These are phyloP conservation scores for Magnolia kwangsiensis DNA, from an alignment of 164 flowering plant genomes.

Conservation along the genomic window DNA sequence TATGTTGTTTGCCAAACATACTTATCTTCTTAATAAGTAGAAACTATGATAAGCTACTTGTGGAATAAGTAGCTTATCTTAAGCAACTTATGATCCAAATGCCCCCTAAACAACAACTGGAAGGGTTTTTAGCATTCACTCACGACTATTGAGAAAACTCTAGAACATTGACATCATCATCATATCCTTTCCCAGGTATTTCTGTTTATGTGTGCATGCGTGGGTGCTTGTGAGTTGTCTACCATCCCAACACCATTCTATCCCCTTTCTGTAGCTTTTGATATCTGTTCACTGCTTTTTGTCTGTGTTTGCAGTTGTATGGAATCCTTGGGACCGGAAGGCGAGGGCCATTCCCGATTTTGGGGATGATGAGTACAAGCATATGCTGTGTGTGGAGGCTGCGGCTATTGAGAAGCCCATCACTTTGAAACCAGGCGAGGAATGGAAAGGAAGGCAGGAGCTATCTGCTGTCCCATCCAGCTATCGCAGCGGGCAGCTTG, in stretches of 20 bases:
- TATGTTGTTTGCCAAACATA: too few relatives aligned
- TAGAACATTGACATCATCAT: too few relatives aligned
- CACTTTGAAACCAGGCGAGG: slow-evolving; percentile 81
- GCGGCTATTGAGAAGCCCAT: slow-evolving; percentile 69
- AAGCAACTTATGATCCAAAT: too few relatives aligned
- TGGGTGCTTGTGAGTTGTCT: not conserved
- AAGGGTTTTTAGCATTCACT: not conserved
- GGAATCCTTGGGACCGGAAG: slow-evolving; percentile 91
- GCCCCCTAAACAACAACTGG: not conserved
- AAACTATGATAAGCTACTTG: too few relatives aligned
- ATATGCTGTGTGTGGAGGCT: slow-evolving; percentile 80
- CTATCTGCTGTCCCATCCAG: slow-evolving; percentile 80
- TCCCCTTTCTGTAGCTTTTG: not conserved
- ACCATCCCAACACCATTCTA: not conserved
- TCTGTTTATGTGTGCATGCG: too few relatives aligned
- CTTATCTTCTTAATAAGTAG: too few relatives aligned
- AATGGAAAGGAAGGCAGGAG: slow-evolving; percentile 79
- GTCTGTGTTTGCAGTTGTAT: slow-evolving; percentile 45
- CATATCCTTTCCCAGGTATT: too few relatives aligned
- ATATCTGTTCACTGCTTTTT: not conserved
- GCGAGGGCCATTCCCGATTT: slow-evolving; percentile 72
- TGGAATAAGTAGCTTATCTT: too few relatives aligned
- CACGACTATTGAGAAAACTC: too few relatives aligned
- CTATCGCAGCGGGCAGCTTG: slow-evolving; percentile 76
- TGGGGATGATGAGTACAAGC: slow-evolving; percentile 81